A percentile compares a stretch with the other conserved stretches of the same genome.
phyloP scores from a whole-genome alignment of 306 rosid species.

The Lotus japonicus region DNA sequence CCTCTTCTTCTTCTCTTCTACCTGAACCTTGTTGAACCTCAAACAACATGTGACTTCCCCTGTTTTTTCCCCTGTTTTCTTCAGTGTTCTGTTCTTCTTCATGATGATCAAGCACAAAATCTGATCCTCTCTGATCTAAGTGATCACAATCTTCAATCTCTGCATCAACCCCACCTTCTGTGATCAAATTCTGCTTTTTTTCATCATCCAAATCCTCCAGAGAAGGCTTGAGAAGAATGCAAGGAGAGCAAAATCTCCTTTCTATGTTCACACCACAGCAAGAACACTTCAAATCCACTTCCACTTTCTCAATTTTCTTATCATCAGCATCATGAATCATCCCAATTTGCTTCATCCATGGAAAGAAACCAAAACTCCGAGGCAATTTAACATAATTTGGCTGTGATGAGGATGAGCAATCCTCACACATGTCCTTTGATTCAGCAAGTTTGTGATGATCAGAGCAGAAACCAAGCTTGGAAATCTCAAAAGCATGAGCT shows the following conservation, averaged over 20 bases:
- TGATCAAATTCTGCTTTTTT: conserved; percentile 40
- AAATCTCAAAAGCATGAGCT: conserved; percentile 74
- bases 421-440: conserved; percentile 69
- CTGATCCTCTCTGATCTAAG: conserved; percentile 54
- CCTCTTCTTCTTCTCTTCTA: conserved; percentile 36
- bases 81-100: conserved; percentile 34
- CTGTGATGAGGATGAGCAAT: conserved; percentile 58
- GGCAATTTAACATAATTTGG: conserved; percentile 40
- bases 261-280: conserved; percentile 68
- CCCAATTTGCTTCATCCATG: conserved; percentile 65
- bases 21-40: conserved; percentile 42
- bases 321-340: conserved; percentile 32
- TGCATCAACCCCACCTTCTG: conserved; percentile 32
- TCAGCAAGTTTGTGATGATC: conserved; percentile 65
- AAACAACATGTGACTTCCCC: conserved; percentile 34
- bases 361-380: conserved; percentile 46
- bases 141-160: conserved; percentile 36
- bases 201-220: conserved; percentile 51
- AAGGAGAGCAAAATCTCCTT: conserved; percentile 53
- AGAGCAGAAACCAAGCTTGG: conserved; percentile 59
- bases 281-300: conserved; percentile 50
- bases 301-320: conserved; percentile 28
- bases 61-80: conserved; percentile 42
- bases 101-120: conserved; percentile 30
- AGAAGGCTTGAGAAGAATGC: conserved; percentile 62